Base-by-base conservation (phyloP, 169 alveolate genomes). In the Plasmodium billcollinsi region DNA sequence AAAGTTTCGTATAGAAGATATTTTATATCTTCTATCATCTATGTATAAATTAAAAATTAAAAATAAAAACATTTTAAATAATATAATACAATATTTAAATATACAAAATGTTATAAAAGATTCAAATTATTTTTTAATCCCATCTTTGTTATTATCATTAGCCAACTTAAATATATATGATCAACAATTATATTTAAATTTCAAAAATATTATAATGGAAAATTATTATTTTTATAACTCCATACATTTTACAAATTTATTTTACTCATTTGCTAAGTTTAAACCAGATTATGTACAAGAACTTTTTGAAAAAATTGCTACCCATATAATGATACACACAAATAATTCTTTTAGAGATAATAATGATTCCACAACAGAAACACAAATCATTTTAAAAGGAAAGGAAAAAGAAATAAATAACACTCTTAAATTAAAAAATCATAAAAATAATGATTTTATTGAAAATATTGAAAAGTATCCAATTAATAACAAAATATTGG, bases 181-280 rank as follows among this genome's bases (percentile, higher is more conserved):
- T 65, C 72, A 76, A 69, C 78, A 65, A 20, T 56, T 76, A 18
- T 76, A 58, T 67, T 6, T 33, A 65, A 76, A 59, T 43, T 69
- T 76, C 18, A 76, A 76, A 76, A 26, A 49, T 54, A n/a, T 76
- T 58, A 56, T 76, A 47, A 26, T 76, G 43, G 71, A 76, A 45
- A 76, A 76, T 76, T 76, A 76, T 43, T 20, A 56, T 49, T 76
- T 76, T 69, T 76, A 76, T 70, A 76, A 76, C 15, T 76, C 89
- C 20, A 67, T 76, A 29, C 89, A 76, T 63, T 15, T 76, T 24
- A 76, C 89, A 29, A 76, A 76, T 63, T 15, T 76, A 58, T 76
- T 63, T 39, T 76, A 76, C 67, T 72, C 76, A 39, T 76, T 76
- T 70, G 65, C 89, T 18, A 76, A 76, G 56, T 76, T 76, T 52